phyloP scores from a whole-genome alignment of 768 basidiomycete species.

The Trametes sanguinea region DNA sequence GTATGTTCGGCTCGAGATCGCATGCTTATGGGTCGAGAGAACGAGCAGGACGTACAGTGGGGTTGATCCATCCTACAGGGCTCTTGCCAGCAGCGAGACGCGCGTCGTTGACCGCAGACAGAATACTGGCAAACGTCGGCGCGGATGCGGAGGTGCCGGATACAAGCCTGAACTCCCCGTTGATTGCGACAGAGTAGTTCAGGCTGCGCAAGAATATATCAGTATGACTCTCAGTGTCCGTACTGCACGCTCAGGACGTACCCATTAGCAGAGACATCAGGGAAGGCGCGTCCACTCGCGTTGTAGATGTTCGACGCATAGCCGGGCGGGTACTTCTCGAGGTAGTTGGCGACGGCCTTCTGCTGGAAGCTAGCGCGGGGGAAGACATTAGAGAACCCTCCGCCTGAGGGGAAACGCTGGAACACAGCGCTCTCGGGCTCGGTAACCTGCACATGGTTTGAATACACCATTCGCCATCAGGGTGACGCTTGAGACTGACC shows the following conservation, averaged over 20 bases:
- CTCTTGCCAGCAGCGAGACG: slow-evolving; percentile 31
- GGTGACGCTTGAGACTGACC: neutral
- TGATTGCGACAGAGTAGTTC: slow-evolving; percentile 34
- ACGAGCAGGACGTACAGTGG: slow-evolving; percentile 21
- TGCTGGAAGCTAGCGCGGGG: slow-evolving; percentile 40
- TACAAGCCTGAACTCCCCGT: slow-evolving; percentile 36
- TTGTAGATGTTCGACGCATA: slow-evolving; percentile 38
- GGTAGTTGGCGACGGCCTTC: slow-evolving; percentile 31
- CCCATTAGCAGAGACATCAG: slow-evolving; percentile 40
- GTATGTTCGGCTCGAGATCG: neutral
- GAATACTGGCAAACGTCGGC: slow-evolving; percentile 62
- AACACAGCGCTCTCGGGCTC: slow-evolving; percentile 41
- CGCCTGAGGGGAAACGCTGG: slow-evolving; percentile 38
- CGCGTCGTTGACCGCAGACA: slow-evolving; percentile 53
- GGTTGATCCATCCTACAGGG: slow-evolving; percentile 41
- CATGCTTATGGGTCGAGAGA: neutral
- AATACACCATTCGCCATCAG: neutral
- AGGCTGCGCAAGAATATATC: slow-evolving; percentile 26
- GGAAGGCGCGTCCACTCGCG: slow-evolving; percentile 36
- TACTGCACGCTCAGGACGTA: slow-evolving; percentile 4
- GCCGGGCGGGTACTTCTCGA: slow-evolving; percentile 35
- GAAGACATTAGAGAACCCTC: slow-evolving; percentile 46
- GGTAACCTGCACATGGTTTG: slow-evolving; percentile 18
- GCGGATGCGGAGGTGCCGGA: slow-evolving; percentile 65
- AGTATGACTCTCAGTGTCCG: neutral